Evolutionary conservation across 2,329 filamentous ascomycete species (phyloP), one percentile per base, ranked within the genome.

Genomic region (Neocatenulostroma microsporum): DNA sequence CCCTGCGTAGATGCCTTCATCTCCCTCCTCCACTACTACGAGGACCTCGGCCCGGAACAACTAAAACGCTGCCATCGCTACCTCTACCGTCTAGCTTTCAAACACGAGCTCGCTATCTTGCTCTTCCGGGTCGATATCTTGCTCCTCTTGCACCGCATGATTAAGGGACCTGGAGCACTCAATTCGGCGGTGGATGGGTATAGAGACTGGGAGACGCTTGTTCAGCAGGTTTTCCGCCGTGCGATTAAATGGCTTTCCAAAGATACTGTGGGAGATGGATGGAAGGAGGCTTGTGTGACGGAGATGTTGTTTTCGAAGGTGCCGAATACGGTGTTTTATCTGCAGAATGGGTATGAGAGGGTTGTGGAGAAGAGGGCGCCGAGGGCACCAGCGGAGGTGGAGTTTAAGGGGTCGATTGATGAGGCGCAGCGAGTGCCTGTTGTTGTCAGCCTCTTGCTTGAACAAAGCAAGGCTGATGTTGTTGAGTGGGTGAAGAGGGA

Each of bases 271-370:
- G 51, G 50, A 5, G 76, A 91, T 42, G 79, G 94, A 48, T 76
- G 87, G 28, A 87, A 87, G 0, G 84, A 89, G 44, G 47, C 56
- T 20, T 68, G 95, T 26, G 73, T 94, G 33, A 81, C 93, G 1
- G 91, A 98, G 62, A 77, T 98, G 72, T 70, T 98, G 11, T 98
- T 98, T 62, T 94, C 84, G 60, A 98, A 98, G 61, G 82, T 87
- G 39, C 80, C 79, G 34, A 74, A 76, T 30, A 94, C 85, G 0
- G 74, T 86, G 1, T 85, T 84, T 61, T 96, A 86, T 56, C 72
- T 98, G 4, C 88, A 96, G 55, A 87, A 88, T 53, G 91, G 91
- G 0, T 82, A 85, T 49, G 87, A 95, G 53, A 84, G 80, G 54
- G 86, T 89, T 47, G 76, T 80, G 0, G 58, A 80, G 17, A 72